Conservation (phyloP, 495 filamentous ascomycete species). For the Trichoderma asperelloides region DNA sequence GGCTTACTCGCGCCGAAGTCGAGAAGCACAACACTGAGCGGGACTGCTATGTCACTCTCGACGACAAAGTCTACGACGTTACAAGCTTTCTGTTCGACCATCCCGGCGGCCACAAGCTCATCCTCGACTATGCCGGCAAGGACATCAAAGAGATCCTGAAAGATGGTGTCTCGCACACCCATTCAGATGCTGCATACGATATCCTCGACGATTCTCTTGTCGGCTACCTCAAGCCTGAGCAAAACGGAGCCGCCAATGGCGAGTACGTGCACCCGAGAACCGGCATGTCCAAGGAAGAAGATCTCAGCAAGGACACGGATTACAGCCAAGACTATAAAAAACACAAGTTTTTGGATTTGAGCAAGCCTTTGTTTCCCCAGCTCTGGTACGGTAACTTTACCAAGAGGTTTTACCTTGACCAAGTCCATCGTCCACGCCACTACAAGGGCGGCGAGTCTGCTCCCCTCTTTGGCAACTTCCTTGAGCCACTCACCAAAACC, state of each 20-base stretch:
- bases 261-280: slow-evolving; percentile 56
- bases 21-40: slow-evolving; percentile 66
- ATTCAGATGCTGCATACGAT: slow-evolving; percentile 88
- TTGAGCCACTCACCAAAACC: slow-evolving; percentile 90
- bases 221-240: slow-evolving; percentile 57
- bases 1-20: slow-evolving; percentile 68
- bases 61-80: slow-evolving; percentile 87
- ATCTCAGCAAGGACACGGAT: slow-evolving; percentile 81
- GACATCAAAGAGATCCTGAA: slow-evolving; percentile 77
- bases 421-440: slow-evolving; percentile 90
- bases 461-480: slow-evolving; percentile 93
- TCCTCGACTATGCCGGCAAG: slow-evolving; percentile 84
- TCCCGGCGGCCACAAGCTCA: slow-evolving; percentile 80
- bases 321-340: slow-evolving; percentile 60
- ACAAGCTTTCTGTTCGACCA: slow-evolving; percentile 82
- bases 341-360: slow-evolving; percentile 91
- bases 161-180: slow-evolving; percentile 73
- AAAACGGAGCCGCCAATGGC: slow-evolving; percentile 23
- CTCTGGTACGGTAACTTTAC: slow-evolving; percentile 81
- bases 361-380: slow-evolving; percentile 75
- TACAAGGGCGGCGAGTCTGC: slow-evolving; percentile 89
- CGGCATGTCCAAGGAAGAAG: slow-evolving; percentile 77
- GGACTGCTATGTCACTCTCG: slow-evolving; percentile 90
- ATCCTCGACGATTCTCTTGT: slow-evolving; percentile 72
- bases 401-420: slow-evolving; percentile 91